Evolutionary conservation across 495 filamentous ascomycete species (phyloP), one percentile per base, ranked within the genome.

Genomic region (Tetracladium marchalianum): DNA sequence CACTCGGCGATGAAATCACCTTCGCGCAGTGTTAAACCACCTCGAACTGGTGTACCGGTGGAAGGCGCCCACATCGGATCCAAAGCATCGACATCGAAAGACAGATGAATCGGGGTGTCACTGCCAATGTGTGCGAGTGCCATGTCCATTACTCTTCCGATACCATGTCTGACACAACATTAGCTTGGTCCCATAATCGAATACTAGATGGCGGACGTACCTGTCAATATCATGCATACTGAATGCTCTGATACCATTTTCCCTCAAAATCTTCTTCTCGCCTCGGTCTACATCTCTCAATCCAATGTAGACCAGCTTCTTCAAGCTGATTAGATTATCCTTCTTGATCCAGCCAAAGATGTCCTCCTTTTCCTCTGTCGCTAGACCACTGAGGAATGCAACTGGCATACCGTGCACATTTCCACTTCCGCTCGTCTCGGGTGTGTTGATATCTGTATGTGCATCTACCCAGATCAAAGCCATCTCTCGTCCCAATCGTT

Each of bases 341-440:
- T 80, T 70, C 57, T 80, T 62, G 41, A 97, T 56, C 92, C 93
- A 97, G 40, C 89, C 90, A 62, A 97, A 97, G 43, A 84, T 72
- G 47, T 86, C 81, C 39, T 71, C 70, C 43, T 78, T 67, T 38
- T 77, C 69, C 56, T 87, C 85, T 53, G 67, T 74, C 19, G 89
- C 82, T 41, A 97, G 66, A 13, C 90, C 84, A 0, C 88, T 89
- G 53, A 97, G 62, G 65, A 95, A 99, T 2, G 85, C 81, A 45
- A 97, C 87, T 8, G 92, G 93, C 92, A 99, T 99, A 35, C 92
- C 92, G 66, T 99, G 92, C 52, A 99, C 85, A 61, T 97, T 97
- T 1, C 92, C 92, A 44, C 85, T 92, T 11, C 70, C 82, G 53
- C 82, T 87, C 36, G 81, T 84, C 73, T 96, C 89, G 39, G 92